Conservation (phyloP, 495 filamentous ascomycete species). For the Clohesyomyces aquaticus region DNA sequence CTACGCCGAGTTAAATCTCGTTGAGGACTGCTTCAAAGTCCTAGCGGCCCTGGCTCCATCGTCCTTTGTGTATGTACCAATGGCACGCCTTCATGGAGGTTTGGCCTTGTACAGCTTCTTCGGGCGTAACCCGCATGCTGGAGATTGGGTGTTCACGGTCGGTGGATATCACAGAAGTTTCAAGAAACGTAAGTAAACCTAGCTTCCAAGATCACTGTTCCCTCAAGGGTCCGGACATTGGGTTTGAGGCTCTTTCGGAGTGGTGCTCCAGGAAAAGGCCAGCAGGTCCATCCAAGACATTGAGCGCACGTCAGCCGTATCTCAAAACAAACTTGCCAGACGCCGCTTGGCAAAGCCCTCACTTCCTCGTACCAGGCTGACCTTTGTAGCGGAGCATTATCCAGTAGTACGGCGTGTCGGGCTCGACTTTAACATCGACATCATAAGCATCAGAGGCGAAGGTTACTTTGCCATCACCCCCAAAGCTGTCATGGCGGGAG, state of each 20-base stretch:
- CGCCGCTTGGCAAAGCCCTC: too few species aligned
- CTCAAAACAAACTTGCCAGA: too few species aligned
- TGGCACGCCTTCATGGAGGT: not conserved
- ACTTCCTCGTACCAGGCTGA: too few species aligned
- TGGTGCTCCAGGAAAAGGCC: too few species aligned
- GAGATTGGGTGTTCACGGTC: constrained; percentile 19
- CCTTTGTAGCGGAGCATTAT: too few species aligned
- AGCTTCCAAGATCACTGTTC: not conserved
- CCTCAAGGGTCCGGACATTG: too few species aligned
- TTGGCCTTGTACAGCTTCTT: not conserved
- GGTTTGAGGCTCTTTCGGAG: too few species aligned
- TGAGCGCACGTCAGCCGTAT: too few species aligned
- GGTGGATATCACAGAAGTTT: constrained; percentile 22
- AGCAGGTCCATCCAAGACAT: too few species aligned
- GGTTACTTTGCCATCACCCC: constrained; percentile 17
- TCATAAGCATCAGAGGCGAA: constrained; percentile 9
- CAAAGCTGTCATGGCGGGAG: constrained; percentile 16
- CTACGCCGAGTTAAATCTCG: not conserved
- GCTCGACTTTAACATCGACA: not conserved
- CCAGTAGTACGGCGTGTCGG: constrained; percentile 1
- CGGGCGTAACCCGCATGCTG: not conserved
- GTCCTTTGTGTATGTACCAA: not conserved
- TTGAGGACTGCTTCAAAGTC: not conserved
- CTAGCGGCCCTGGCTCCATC: not conserved
- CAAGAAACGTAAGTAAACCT: not conserved